Evolutionary conservation across 768 basidiomycete species (phyloP).

Genomic region (Auricularia sp.): DNA sequence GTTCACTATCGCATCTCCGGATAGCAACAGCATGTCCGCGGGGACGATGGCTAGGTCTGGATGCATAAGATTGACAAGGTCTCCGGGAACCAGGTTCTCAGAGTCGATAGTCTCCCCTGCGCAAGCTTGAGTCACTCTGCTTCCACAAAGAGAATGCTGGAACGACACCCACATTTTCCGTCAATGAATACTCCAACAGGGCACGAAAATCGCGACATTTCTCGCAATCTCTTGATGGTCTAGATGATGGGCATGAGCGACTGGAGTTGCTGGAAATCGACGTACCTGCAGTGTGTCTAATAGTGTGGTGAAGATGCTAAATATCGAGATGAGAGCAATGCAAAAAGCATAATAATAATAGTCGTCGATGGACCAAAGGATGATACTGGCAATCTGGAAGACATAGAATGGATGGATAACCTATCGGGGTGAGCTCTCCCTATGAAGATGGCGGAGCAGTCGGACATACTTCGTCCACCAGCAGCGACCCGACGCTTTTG

Average conservation of each 20-base stretch:
- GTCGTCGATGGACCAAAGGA: constrained; percentile 89
- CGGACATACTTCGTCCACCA: constrained; percentile 74
- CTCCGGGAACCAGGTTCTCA: constrained; percentile 77
- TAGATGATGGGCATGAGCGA: constrained; percentile 19
- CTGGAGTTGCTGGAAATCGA: neutral
- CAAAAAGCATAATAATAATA: constrained; percentile 98
- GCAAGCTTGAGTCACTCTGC: neutral
- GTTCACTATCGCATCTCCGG: constrained; percentile 95
- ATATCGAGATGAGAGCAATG: constrained; percentile 80
- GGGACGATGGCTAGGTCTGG: constrained; percentile 68
- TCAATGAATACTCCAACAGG: constrained; percentile 59
- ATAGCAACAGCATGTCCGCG: constrained; percentile 83
- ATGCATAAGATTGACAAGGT: constrained; percentile 81
- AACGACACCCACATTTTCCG: constrained; percentile 50
- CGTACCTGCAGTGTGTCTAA: constrained; percentile 83
- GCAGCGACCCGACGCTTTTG: constrained; percentile 65
- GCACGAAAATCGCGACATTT: constrained; percentile 90
- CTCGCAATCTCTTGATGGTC: constrained; percentile 89
- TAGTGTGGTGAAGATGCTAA: constrained; percentile 77
- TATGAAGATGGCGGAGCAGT: neutral
- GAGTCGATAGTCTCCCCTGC: constrained; percentile 69
- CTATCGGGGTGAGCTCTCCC: constrained; percentile 24
- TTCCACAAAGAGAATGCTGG: neutral
- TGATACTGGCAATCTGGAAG: constrained; percentile 92
- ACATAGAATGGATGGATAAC: constrained; percentile 97